Evolutionary conservation across 2,329 filamentous ascomycete species (phyloP).

Genomic region (Curvularia verruculosa): DNA sequence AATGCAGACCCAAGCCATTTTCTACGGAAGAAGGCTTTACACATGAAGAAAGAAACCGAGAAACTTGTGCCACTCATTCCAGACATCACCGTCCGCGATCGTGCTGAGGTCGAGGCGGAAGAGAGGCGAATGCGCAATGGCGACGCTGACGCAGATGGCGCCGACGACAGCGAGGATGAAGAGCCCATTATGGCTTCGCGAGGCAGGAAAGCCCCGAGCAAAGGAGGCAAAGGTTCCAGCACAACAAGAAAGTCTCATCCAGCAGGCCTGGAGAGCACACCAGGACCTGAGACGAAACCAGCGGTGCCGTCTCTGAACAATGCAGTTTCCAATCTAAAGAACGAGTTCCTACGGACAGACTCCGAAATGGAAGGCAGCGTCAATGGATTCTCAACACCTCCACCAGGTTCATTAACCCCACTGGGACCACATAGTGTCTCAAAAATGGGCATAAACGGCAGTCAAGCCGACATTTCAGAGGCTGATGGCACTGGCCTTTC

Average conservation of each 20-base stretch:
- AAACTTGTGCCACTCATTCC: conserved; percentile 95
- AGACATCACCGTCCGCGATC: conserved; percentile 85
- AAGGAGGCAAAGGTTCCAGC: conserved; percentile 70
- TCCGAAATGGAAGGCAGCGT: conserved; percentile 83
- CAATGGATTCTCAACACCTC: conserved; percentile 85
- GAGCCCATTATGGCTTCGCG: conserved; percentile 98
- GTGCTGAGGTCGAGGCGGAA: conserved; percentile 83
- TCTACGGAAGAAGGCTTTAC: conserved; percentile 87
- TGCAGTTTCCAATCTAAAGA: conserved; percentile 57
- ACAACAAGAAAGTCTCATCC: conserved; percentile 73
- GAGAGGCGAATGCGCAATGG: conserved; percentile 79
- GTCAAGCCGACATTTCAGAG: conserved; percentile 85
- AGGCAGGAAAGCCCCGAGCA: conserved; percentile 82
- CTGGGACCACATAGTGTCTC: conserved; percentile 70
- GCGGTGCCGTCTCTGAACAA: conserved; percentile 63
- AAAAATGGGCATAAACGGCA: conserved; percentile 63
- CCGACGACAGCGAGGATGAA: conserved; percentile 87
- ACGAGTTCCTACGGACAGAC: conserved; percentile 65
- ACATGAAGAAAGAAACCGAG: conserved; percentile 97
- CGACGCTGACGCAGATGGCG: conserved; percentile 79
- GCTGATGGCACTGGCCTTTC: conserved; percentile 74
- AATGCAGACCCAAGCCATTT: conserved; percentile 89
- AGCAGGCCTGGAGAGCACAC: conserved; percentile 79
- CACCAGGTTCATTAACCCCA: conserved; percentile 77
- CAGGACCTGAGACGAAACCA: conserved; percentile 76